Percentiles rank a stretch among this genome's conserved stretches.
Conservation (phyloP, 768 basidiomycete genomes). For the Phanerochaete carnosa region DNA sequence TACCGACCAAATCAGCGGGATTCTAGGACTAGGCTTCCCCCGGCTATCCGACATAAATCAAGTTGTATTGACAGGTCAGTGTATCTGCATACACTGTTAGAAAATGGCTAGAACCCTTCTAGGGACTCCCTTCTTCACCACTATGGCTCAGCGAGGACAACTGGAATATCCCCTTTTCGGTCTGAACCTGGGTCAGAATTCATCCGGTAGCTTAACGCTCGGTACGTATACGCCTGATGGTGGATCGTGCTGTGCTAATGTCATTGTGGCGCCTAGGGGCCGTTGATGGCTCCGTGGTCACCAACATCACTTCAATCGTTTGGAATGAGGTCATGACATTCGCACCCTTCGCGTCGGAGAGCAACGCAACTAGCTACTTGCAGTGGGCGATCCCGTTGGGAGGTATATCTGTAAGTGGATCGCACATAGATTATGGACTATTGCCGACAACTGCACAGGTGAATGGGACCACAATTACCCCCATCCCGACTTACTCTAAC, state of each 20-base stretch:
- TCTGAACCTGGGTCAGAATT: constrained; percentile 58
- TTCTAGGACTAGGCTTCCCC: constrained; percentile 75
- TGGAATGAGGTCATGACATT: constrained; percentile 81
- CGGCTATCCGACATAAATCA: constrained; percentile 60
- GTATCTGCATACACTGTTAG: neutral
- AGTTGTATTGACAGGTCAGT: constrained; percentile 46
- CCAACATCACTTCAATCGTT: constrained; percentile 52
- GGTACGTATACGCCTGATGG: constrained; percentile 38
- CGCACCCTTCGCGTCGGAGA: constrained; percentile 51
- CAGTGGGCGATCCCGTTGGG: constrained; percentile 70
- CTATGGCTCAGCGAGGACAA: constrained; percentile 57
- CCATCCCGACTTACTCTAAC: constrained; percentile 62
- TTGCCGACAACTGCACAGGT: constrained; percentile 37
- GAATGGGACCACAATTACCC: constrained; percentile 48
- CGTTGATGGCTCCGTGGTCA: constrained; percentile 66
- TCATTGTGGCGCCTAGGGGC: constrained; percentile 50
- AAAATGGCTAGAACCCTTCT: neutral
- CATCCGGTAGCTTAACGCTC: constrained; percentile 59
- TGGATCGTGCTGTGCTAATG: constrained; percentile 1
- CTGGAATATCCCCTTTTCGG: constrained; percentile 77
- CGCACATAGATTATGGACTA: neutral
- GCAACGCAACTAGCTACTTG: constrained; percentile 65
- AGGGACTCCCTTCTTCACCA: constrained; percentile 71
- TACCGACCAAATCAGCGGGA: constrained; percentile 61
- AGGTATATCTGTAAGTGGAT: constrained; percentile 46